These are phyloP conservation scores for Kazachstania africana DNA, from an alignment of 805 yeast species.

Conservation along the genomic window DNA sequence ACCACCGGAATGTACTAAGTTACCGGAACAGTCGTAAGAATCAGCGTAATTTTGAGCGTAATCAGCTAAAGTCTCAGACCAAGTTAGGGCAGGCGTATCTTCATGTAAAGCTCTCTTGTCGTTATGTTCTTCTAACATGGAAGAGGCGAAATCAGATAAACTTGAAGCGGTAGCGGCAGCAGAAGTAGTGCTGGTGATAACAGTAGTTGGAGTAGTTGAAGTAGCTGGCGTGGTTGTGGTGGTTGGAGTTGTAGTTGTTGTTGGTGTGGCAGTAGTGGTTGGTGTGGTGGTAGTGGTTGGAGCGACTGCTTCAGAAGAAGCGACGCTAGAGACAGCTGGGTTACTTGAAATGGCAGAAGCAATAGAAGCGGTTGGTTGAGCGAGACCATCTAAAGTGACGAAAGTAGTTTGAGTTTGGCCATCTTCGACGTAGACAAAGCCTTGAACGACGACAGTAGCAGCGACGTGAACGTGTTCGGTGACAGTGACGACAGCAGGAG, in stretches of 20 bases:
- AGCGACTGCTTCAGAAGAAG: slow-evolving; percentile 5
- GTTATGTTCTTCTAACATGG: slow-evolving; percentile 53
- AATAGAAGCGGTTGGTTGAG: slow-evolving; percentile 1
- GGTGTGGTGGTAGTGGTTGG: slow-evolving; percentile 11
- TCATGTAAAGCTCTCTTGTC: slow-evolving; percentile 32
- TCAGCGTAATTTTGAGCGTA: slow-evolving; percentile 43
- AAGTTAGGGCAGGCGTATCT: slow-evolving; percentile 29
- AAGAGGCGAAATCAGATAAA: slow-evolving; percentile 17
- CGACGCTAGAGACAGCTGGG: slow-evolving; percentile 4
- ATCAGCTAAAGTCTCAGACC: slow-evolving; percentile 36
- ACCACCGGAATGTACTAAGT: slow-evolving; percentile 46
- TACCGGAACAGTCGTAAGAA: slow-evolving; percentile 43
- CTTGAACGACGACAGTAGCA: slow-evolving; percentile 19
- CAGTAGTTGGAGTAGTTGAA: slow-evolving; percentile 4
- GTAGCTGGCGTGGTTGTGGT: slow-evolving; percentile 4
- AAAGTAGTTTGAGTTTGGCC: slow-evolving; percentile 18
- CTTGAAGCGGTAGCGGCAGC: slow-evolving; percentile 3
- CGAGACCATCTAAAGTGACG: slow-evolving; percentile 9
- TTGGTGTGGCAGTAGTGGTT: slow-evolving; percentile 1
- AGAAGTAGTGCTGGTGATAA: slow-evolving; percentile 5
- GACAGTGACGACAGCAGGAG: slow-evolving; percentile 21
- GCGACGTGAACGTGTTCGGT: slow-evolving; percentile 21
- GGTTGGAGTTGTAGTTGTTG: slow-evolving; percentile 4
- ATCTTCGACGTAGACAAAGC: slow-evolving; percentile 18
- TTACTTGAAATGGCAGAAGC: slow-evolving; percentile 2